Conservation (phyloP, 2,329 filamentous ascomycete genomes). For the Nannizziopsis barbatae region DNA sequence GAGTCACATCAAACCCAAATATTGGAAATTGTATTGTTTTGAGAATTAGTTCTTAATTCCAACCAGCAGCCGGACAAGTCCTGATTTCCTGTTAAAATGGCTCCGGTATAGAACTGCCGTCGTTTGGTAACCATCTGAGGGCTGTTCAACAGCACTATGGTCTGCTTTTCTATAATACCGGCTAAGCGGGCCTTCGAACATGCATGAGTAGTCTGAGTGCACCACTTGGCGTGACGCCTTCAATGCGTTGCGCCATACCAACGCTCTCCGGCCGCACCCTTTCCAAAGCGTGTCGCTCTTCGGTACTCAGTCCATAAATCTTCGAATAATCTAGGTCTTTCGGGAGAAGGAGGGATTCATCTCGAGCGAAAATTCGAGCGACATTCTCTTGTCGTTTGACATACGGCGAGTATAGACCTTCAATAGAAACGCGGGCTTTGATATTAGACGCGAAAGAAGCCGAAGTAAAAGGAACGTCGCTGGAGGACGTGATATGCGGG, state of each 20-base stretch:
- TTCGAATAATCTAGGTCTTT: constrained; percentile 62
- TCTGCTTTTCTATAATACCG: not conserved
- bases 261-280: constrained; percentile 68
- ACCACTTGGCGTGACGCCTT: constrained; percentile 51
- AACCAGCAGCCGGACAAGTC: too few species aligned
- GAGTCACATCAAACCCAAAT: too few species aligned
- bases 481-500: constrained; percentile 36
- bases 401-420: constrained; percentile 79
- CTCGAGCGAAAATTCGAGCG: constrained; percentile 57
- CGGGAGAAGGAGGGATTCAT: constrained; percentile 65
- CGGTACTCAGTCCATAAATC: constrained; percentile 64
- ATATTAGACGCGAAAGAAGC: constrained; percentile 45
- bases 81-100: too few species aligned
- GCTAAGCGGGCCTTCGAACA: constrained; percentile 22
- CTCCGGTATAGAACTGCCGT: too few species aligned
- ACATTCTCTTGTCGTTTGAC: constrained; percentile 59
- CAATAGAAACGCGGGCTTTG: constrained; percentile 61
- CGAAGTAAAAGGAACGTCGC: constrained; percentile 35
- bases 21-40: too few species aligned
- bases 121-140: too few species aligned
- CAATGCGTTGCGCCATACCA: constrained; percentile 76
- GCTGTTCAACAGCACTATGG: too few species aligned
- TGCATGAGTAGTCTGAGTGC: constrained; percentile 36
- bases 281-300: constrained; percentile 62
- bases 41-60: too few species aligned